Base-by-base conservation (phyloP, 352 stramenopile genomes). In the Pelagophyceae sp. region DNA sequence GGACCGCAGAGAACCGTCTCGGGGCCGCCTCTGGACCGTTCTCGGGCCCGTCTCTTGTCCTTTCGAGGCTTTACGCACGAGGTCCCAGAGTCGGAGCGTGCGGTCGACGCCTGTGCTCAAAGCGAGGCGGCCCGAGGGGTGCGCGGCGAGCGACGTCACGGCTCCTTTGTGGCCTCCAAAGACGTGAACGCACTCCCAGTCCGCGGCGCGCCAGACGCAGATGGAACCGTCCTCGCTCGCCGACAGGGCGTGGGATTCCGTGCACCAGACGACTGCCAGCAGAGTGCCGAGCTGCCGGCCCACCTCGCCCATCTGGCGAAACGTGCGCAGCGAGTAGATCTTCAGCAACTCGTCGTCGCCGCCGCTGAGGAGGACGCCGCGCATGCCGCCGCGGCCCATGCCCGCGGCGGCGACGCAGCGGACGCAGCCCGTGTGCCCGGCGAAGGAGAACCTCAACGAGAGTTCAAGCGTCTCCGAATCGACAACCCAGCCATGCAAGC, bases 71-170 rank as follows among this genome's bases (percentile, higher is more conserved):
- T n/a, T n/a, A n/a, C n/a, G n/a, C n/a, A n/a, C 87, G 0, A 95
- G 79, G 82, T 95, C 94, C 90, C 90, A 95, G 87, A 95, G 92
- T 51, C 89, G 88, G 79, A 95, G 80, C 64, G 89, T 95, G 65
- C 87, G 84, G 61, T 95, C 90, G 15, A 85, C 85, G 5, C 89
- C 88, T 0, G 93, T 87, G 0, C 90, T 94, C 45, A 95, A 91
- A 65, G 88, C 91, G 64, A 95, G 61, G 77, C 93, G 93, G 51
- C 90, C 90, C 63, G 87, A 93, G n/a, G 90, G 90, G 54, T 95
- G 90, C 77, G 94, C 86, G 29, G 88, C 89, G 54, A 95, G 89
- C 11, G 88, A 89, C 45, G 88, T 92, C 40, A 95, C 88, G 58
- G 93, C 83, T 29, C 83, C 89, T 80, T 88, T 92, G 67, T 74